Conservation (phyloP, 495 filamentous ascomycete species). For the Hypoxylon trugodes region DNA sequence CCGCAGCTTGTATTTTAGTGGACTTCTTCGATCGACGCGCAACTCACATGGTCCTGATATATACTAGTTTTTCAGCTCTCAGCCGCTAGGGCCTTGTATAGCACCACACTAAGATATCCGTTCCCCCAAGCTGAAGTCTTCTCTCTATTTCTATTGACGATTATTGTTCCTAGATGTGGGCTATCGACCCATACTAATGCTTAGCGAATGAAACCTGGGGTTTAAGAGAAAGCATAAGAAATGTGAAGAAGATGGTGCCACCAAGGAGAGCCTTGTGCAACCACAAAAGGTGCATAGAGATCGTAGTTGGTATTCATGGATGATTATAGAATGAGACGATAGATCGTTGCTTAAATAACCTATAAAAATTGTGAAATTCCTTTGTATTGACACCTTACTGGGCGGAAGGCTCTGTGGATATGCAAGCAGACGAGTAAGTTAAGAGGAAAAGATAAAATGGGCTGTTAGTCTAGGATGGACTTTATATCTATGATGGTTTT, state of each 20-base stretch:
- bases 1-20: slow-evolving; percentile 9
- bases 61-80: slow-evolving; percentile 25
- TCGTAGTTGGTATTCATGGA: too few species aligned
- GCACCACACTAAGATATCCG: slow-evolving; percentile 14
- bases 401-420: too few species aligned
- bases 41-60: slow-evolving; percentile 18
- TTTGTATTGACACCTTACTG: too few species aligned
- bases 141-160: slow-evolving; percentile 3
- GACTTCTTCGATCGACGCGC: slow-evolving; percentile 4
- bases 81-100: slow-evolving; percentile 22
- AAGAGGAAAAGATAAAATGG: not conserved
- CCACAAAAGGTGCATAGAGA: too few species aligned
- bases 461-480: not conserved
- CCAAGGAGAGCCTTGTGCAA: not conserved
- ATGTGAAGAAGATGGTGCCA: not conserved
- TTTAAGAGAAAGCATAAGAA: not conserved
- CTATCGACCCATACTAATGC: slow-evolving; percentile 11
- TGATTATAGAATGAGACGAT: too few species aligned
- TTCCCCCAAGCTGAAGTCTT: slow-evolving; percentile 15
- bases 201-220: slow-evolving; percentile 10
- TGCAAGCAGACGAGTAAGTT: not conserved
- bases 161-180: slow-evolving; percentile 2
- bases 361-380: too few species aligned
- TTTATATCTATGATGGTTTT: slow-evolving; percentile 6
- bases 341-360: too few species aligned